A percentile compares a stretch with the other conserved stretches of the same genome.
phyloP scores from a whole-genome alignment of 78 protist genomes.

The Creolimax fragrantissima region DNA sequence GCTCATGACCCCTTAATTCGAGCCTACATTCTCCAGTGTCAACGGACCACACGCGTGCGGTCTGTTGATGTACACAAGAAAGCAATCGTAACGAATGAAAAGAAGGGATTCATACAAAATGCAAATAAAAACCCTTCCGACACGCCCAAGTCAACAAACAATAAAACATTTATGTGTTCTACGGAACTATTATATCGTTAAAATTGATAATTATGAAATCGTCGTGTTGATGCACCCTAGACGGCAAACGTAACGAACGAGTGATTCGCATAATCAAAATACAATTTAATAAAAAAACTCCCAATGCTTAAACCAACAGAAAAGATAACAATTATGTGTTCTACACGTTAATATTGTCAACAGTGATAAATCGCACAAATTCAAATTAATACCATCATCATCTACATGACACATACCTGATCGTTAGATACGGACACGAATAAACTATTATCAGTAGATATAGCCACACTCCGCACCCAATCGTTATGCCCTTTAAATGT shows the following conservation, averaged over 20 bases:
- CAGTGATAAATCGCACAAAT: too few species aligned
- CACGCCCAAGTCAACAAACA: not conserved
- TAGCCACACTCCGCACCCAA: conserved; percentile 61
- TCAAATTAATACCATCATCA: too few species aligned
- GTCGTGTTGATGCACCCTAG: too few species aligned
- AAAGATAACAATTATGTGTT: too few species aligned
- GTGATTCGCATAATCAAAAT: too few species aligned
- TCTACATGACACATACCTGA: not conserved
- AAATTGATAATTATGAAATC: too few species aligned
- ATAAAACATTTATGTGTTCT: too few species aligned
- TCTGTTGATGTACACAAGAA: conserved; percentile 22
- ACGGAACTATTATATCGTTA: too few species aligned
- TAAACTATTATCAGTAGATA: conserved; percentile 33
- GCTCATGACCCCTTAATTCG: conserved; percentile 55
- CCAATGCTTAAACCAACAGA: too few species aligned
- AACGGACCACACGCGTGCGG: conserved; percentile 54
- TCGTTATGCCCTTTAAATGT: conserved; percentile 66
- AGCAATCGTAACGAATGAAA: not conserved
- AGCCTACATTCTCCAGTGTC: conserved; percentile 53
- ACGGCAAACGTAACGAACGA: too few species aligned
- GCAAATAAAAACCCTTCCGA: not conserved
- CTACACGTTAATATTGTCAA: too few species aligned
- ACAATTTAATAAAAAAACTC: too few species aligned
- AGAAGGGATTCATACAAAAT: not conserved
- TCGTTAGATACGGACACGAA: conserved; percentile 49